Evolutionary conservation across 169 alveolate species (phyloP).

Genomic region (Toxoplasma gondii): DNA sequence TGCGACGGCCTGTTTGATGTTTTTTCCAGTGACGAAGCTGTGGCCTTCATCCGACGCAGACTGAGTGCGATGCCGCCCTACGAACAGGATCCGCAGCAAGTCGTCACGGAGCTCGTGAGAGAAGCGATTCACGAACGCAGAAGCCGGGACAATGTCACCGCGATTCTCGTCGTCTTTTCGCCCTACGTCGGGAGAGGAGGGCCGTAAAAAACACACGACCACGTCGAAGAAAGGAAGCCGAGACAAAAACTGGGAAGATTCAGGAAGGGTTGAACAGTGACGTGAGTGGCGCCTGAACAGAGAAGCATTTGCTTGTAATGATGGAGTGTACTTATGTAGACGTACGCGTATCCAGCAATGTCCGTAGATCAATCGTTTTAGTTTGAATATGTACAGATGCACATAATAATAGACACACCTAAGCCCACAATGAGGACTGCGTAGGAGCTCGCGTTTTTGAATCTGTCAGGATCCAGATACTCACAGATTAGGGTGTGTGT

Average conservation of each 20-base stretch:
- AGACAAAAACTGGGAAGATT: background rate
- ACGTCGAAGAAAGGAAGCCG: background rate
- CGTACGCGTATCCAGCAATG: no score
- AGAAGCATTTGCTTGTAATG: background rate
- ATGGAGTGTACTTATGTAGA: no score
- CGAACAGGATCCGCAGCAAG: constrained; percentile 26
- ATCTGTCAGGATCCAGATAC: no score
- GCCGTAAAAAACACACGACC: background rate
- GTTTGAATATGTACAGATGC: no score
- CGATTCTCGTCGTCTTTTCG: constrained; percentile 18
- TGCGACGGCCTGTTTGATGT: constrained; percentile 99
- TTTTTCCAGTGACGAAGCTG: constrained; percentile 91
- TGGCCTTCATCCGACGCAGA: constrained; percentile 78
- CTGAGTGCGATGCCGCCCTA: constrained; percentile 28
- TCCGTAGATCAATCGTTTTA: no score
- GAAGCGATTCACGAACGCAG: constrained; percentile 52
- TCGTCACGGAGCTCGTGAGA: constrained; percentile 38
- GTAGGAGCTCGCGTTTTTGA: no score
- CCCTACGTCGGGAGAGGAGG: background rate
- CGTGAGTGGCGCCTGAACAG: background rate
- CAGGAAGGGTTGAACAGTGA: background rate
- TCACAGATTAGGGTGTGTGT: no score
- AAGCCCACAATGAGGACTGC: no score
- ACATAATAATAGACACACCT: no score
- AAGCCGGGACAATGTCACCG: constrained; percentile 63